A percentile compares a stretch with the other conserved stretches of the same genome.
Conservation (phyloP, 306 rosid genomes). For the Vigna unguiculata region DNA sequence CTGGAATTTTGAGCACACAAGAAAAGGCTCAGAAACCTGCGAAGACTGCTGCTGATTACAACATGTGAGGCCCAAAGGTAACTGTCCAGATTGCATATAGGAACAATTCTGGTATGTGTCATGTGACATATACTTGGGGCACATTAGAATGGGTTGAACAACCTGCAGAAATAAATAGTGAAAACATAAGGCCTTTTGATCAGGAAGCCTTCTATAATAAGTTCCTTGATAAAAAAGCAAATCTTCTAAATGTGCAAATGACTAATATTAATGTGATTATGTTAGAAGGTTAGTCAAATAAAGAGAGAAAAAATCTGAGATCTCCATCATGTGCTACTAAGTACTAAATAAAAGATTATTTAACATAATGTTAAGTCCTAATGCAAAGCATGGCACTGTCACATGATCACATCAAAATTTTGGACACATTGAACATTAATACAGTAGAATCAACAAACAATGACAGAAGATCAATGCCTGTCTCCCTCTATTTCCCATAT, state of each 20-base stretch:
- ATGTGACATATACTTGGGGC: slow-evolving; percentile 54
- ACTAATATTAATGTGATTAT: slow-evolving; percentile 4
- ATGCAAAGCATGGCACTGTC: slow-evolving; percentile 6
- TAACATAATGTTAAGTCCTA: background rate
- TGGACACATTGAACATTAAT: slow-evolving; percentile 2
- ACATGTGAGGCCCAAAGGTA: slow-evolving; percentile 53
- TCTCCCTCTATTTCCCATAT: background rate
- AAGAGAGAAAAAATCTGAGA: background rate
- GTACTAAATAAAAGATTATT: background rate
- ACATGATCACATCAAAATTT: slow-evolving; percentile 3
- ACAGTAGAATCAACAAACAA: background rate
- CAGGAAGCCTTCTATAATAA: background rate
- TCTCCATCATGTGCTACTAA: background rate
- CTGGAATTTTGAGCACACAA: slow-evolving; percentile 8
- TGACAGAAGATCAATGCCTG: background rate
- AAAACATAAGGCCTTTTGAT: slow-evolving; percentile 28
- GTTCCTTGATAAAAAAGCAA: slow-evolving; percentile 13
- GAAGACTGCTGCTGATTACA: slow-evolving; percentile 41
- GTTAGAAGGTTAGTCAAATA: background rate
- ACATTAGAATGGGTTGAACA: slow-evolving; percentile 53
- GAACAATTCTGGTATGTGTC: slow-evolving; percentile 53
- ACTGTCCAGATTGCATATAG: slow-evolving; percentile 50
- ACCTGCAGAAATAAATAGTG: slow-evolving; percentile 35
- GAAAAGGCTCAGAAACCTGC: too few relatives aligned
- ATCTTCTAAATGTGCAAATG: background rate